phyloP scores from a whole-genome alignment of 345 rosid genomes.

The Odontarrhena argentea region DNA sequence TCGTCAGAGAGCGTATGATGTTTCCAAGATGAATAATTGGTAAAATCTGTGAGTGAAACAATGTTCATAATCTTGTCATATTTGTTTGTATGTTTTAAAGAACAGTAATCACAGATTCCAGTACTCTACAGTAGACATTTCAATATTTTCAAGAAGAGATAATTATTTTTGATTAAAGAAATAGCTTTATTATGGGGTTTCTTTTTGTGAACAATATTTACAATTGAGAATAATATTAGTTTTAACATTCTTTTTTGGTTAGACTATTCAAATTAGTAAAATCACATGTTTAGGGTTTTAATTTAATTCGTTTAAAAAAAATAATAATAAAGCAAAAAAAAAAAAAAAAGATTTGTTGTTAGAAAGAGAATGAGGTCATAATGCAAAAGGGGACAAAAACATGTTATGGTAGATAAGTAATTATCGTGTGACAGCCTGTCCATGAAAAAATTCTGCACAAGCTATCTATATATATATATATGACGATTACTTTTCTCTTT shows the following conservation, averaged over 20 bases:
- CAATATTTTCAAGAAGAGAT: neutral
- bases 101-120: constrained; percentile 6
- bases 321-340: constrained; percentile 25
- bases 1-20: constrained; percentile 30
- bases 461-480: constrained; percentile 24
- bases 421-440: constrained; percentile 46
- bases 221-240: neutral
- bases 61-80: constrained; percentile 4
- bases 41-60: constrained; percentile 4
- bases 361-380: constrained; percentile 43
- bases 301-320: constrained; percentile 24
- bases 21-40: constrained; percentile 30
- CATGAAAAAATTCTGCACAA: constrained; percentile 41
- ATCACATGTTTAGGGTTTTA: neutral
- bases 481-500: constrained; percentile 32
- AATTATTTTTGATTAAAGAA: neutral
- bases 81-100: neutral
- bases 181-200: neutral
- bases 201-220: neutral
- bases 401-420: constrained; percentile 45
- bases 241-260: neutral
- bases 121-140: constrained; percentile 4
- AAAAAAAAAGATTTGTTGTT: constrained; percentile 8
- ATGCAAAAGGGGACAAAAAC: constrained; percentile 47
- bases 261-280: constrained; percentile 1